phyloP scores from a whole-genome alignment of 2,329 filamentous ascomycete genomes.

The Arthrobotrys sphaeroides region DNA sequence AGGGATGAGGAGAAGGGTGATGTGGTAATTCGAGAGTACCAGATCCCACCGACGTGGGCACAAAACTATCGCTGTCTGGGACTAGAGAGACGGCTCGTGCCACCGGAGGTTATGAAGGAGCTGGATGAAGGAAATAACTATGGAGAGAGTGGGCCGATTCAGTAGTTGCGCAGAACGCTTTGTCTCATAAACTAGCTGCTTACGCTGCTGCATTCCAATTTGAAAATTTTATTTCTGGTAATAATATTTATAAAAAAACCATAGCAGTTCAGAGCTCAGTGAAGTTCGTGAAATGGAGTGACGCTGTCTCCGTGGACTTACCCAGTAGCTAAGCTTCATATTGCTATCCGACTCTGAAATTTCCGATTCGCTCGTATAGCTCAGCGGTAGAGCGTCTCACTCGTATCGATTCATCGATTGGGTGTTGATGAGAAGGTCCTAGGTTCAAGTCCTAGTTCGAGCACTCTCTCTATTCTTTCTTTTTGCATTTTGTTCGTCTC shows the following conservation, averaged over 20 bases:
- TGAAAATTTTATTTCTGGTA: too few relatives aligned
- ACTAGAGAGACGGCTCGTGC: constrained; percentile 19
- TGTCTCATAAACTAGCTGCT: too few relatives aligned
- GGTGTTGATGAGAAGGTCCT: constrained; percentile 54
- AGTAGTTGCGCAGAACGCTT: too few relatives aligned
- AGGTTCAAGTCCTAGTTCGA: constrained; percentile 54
- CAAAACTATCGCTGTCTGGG: background rate
- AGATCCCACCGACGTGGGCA: constrained; percentile 26
- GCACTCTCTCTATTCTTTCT: constrained; percentile 20
- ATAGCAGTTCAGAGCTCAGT: too few relatives aligned
- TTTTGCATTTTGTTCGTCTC: constrained; percentile 6
- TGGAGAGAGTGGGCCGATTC: constrained; percentile 8
- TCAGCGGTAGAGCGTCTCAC: constrained; percentile 55
- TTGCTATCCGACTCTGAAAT: background rate
- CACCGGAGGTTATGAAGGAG: constrained; percentile 13
- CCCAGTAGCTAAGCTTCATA: too few relatives aligned
- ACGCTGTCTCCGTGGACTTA: too few relatives aligned
- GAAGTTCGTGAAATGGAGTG: too few relatives aligned
- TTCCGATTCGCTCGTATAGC: constrained; percentile 49
- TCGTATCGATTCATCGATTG: constrained; percentile 46
- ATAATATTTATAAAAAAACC: too few relatives aligned
- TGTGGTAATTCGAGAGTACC: constrained; percentile 22
- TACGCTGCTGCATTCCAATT: too few relatives aligned
- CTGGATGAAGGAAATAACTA: constrained; percentile 34
- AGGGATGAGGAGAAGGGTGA: constrained; percentile 16